These are phyloP conservation scores for Saksenaea oblongispora DNA, from an alignment of 371 early-diverging fungal genomes.

Conservation along the genomic window DNA sequence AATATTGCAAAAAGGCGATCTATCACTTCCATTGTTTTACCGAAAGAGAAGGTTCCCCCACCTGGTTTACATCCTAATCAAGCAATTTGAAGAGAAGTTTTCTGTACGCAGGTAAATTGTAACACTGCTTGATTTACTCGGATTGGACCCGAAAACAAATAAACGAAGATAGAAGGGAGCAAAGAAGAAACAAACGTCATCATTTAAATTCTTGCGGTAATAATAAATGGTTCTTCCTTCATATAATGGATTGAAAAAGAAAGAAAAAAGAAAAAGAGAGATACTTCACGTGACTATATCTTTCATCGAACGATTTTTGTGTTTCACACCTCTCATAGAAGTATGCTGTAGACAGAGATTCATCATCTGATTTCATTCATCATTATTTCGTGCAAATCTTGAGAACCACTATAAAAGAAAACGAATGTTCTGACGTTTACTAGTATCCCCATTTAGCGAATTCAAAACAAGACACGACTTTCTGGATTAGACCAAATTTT, in stretches of 20 bases:
- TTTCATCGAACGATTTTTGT: not conserved
- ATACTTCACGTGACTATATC: not conserved
- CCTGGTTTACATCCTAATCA: not conserved
- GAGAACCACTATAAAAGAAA: not conserved
- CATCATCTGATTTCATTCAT: too few relatives aligned
- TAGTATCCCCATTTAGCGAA: not conserved
- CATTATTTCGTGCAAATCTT: too few relatives aligned
- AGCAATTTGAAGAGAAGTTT: not conserved
- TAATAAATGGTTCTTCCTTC: not conserved
- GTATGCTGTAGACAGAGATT: not conserved
- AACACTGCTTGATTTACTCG: not conserved
- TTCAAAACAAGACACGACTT: not conserved
- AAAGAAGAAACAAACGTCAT: not conserved
- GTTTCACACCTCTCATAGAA: not conserved
- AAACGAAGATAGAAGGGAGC: not conserved
- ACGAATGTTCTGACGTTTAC: not conserved
- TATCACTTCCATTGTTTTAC: not conserved
- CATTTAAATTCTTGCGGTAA: not conserved
- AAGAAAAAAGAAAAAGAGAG: not conserved
- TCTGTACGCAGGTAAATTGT: not conserved
- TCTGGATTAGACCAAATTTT: not conserved
- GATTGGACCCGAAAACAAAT: not conserved
- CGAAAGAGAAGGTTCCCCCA: not conserved
- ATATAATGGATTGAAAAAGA: not conserved
- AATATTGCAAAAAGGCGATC: not conserved